Base-by-base conservation (phyloP, 2,329 filamentous ascomycete genomes). In the Hypomyces rosellus region DNA sequence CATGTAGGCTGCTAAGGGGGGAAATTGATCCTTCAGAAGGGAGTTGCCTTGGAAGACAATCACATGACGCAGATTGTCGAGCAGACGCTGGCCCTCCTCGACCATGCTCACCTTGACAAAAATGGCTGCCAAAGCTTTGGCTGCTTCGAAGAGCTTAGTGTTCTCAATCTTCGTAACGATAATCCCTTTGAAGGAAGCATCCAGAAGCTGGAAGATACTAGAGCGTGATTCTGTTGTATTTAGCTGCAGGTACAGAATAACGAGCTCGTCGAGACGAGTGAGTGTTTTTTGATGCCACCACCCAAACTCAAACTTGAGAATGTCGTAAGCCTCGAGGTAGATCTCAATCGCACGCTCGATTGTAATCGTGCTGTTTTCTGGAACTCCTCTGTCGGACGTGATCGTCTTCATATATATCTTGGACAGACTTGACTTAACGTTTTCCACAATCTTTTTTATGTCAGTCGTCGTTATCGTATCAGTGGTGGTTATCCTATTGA, bases 61-160 rank as follows among this genome's bases (percentile, higher is more conserved):
- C 52, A 79, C 70, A 25, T 73, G 69, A 25, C 75, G 75, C 16
- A 80, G 59, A 53, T 79, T 73, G 5, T 72, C 68, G 8, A 78
- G 67, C 1, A 78, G 59, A 50, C 73, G 63, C 41, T 68, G 58
- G 36, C 71, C 69, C 50, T 71, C 59, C 49, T 68, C 53, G 34
- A 63, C 59, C 39, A 76, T 62, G 44, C 69, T 66, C 34, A 67
- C 69, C 15, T 64, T 63, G 39, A 71, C 65, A 58, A 74, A 79
- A 36, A 75, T 75, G 12, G 67, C 63, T 1, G 73, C 71, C 44
- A 78, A 65, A 1, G 67, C 71, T 12, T 67, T 65, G 1, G 76
- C 78, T 2, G 74, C 71, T 47, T 74, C 67, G 54, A 76, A 74
- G 14, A 80, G 65, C 25, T 30, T 30, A 30, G 25, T 30, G 4